A percentile compares a stretch with the other conserved stretches of the same genome.
These are phyloP conservation scores for Saksenaea oblongispora DNA, from an alignment of 371 early-diverging fungal species.

Conservation along the genomic window DNA sequence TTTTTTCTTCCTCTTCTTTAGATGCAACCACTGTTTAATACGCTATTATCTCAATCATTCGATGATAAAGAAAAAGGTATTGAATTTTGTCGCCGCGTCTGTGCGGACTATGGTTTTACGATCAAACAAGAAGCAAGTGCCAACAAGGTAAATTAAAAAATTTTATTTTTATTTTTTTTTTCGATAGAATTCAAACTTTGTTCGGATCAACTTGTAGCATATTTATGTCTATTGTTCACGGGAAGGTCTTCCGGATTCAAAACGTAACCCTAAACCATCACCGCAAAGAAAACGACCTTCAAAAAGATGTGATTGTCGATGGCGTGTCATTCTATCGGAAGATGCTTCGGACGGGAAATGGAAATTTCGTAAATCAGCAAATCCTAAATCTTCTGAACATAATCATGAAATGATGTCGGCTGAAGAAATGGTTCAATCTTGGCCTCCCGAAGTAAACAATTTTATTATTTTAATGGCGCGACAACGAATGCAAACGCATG, in stretches of 20 bases:
- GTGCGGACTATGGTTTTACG: constrained; percentile 39
- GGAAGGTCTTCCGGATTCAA: constrained; percentile 56
- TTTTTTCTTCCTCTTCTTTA: no score
- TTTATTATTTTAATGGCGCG: constrained; percentile 45
- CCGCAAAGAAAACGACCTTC: constrained; percentile 54
- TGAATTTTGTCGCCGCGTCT: constrained; percentile 38
- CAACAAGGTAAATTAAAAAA: constrained; percentile 31
- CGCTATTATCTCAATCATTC: constrained; percentile 33
- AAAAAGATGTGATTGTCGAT: constrained; percentile 58
- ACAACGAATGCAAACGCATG: constrained; percentile 48
- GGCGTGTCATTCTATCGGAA: constrained; percentile 57
- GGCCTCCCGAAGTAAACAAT: constrained; percentile 50
- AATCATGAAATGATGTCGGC: constrained; percentile 55
- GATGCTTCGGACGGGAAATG: constrained; percentile 43
- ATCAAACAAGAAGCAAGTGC: constrained; percentile 41
- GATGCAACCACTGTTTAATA: constrained; percentile 42
- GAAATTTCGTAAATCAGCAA: constrained; percentile 57
- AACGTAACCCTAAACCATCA: constrained; percentile 52
- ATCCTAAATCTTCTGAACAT: constrained; percentile 57
- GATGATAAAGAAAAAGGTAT: constrained; percentile 35
- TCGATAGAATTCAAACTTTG: no score
- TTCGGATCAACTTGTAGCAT: constrained; percentile 28
- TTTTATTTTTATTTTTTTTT: neutral
- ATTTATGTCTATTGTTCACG: constrained; percentile 63
- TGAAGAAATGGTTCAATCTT: constrained; percentile 52